Evolutionary conservation across 1,284 basidiomycete genomes (phyloP).

Genomic region (Rhodotorula sp.): DNA sequence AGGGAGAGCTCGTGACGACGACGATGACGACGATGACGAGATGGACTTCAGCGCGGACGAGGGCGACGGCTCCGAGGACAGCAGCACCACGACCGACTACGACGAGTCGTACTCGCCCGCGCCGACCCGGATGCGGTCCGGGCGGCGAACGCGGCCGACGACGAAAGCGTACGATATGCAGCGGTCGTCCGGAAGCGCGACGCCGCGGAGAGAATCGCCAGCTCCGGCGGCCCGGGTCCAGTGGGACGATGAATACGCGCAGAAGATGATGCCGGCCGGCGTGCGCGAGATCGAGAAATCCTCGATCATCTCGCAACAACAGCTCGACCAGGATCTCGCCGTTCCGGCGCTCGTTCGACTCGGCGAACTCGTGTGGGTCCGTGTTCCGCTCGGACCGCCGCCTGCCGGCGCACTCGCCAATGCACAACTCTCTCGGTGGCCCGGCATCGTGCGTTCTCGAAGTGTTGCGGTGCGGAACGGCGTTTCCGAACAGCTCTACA

Average conservation of each 20-base stretch:
- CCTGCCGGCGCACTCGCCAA: slow-evolving; percentile 5
- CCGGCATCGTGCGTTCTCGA: slow-evolving; percentile 26
- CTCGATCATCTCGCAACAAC: slow-evolving; percentile 4
- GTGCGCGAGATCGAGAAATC: neutral
- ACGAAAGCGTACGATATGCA: neutral
- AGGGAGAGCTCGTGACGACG: neutral
- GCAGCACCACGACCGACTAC: neutral
- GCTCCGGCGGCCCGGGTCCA: neutral
- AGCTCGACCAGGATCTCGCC: slow-evolving; percentile 18
- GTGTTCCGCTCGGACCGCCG: slow-evolving; percentile 25
- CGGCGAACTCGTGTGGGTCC: slow-evolving; percentile 37
- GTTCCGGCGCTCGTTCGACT: slow-evolving; percentile 10
- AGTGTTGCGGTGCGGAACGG: neutral
- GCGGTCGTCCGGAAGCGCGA: neutral
- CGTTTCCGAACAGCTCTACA: slow-evolving; percentile 1
- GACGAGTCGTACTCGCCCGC: neutral
- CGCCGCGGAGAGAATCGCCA: neutral
- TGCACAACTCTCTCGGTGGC: slow-evolving; percentile 29
- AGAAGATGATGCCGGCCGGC: slow-evolving; percentile 11
- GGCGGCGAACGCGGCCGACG: neutral
- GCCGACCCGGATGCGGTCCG: neutral
- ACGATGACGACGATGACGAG: slow-evolving; percentile 4
- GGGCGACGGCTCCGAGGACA: neutral
- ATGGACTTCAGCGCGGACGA: neutral
- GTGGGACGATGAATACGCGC: slow-evolving; percentile 3